These are phyloP conservation scores for Tagetes erecta DNA, from an alignment of 129 eudicot genomes.

Conservation along the genomic window DNA sequence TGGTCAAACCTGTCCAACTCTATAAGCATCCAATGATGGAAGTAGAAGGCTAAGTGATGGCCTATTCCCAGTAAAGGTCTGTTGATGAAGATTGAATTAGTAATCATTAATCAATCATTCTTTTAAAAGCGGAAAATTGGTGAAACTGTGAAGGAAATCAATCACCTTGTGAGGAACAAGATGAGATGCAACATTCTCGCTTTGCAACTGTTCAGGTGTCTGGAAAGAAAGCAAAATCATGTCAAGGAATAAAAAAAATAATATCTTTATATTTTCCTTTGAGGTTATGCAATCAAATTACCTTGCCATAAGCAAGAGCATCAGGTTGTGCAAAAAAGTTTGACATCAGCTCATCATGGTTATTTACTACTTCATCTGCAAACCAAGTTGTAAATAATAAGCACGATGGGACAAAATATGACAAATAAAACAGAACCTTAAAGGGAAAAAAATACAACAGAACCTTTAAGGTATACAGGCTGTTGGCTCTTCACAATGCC, in stretches of 20 bases:
- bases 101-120: constrained; percentile 13
- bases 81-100: constrained; percentile 31
- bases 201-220: constrained; percentile 87
- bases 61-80: constrained; percentile 97
- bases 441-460: neutral
- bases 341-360: constrained; percentile 99
- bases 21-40: constrained; percentile 90
- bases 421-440: too few relatives aligned
- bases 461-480: constrained; percentile 96
- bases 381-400: constrained; percentile 23
- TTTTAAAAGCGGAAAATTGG: constrained; percentile 14
- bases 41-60: constrained; percentile 94
- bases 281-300: constrained; percentile 20
- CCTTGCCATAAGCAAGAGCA: constrained; percentile 99
- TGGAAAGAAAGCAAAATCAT: constrained; percentile 32
- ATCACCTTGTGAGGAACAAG: constrained; percentile 92
- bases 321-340: constrained; percentile 99
- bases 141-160: constrained; percentile 16
- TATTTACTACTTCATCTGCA: constrained; percentile 89
- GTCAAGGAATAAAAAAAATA: neutral
- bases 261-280: neutral
- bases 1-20: constrained; percentile 82
- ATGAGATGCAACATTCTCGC: constrained; percentile 74
- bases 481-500: constrained; percentile 96
- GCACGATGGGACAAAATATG: neutral